Evolutionary conservation across 129 eudicot species (phyloP), one percentile per base, ranked within the genome.

Genomic region (Cynara cardunculus): DNA sequence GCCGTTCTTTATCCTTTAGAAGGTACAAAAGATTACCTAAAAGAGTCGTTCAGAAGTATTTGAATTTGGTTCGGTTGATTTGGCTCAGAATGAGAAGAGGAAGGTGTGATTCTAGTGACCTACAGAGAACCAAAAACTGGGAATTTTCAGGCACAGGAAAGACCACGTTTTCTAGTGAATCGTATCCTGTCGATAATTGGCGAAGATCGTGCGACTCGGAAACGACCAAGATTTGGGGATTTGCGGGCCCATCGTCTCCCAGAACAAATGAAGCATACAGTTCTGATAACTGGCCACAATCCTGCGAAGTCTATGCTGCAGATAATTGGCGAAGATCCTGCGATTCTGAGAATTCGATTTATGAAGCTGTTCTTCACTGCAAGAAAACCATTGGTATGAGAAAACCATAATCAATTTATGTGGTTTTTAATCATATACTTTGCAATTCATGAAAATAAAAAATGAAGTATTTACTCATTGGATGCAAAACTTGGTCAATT

Each of bases 351-450:
- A 87, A 90, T 85, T 94, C 99, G 10, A 94, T 94, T 21, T 84
- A 87, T 41, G 99, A 94, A 79, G 99, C 99, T 7, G 97, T 94
- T 74, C 97, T 92, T 21, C 99, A 94, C 44, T 94, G 99, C 85
- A 94, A 94, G 84, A 90, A 89, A 90, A 92, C 94, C 62, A 83
- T 86, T 65, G 93, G 93, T 88, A 88, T 3, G 84, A 46, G 62
- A 18, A 53, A 53, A 49, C 68, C 9, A 9, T 25, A 32, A 34
- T 56, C 53, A 41, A 16, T 3, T 53, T 53, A n/a, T 75, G 30
- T 7, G 34, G 21, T 6, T 66, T 14, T 18, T 25, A 7, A 61
- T n/a, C 26, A 41, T 30, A 27, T 37, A n/a, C 26, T 25, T 81
- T 22, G 24, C 59, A 66, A 65, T 41, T 25, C 6, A 26, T 22